Evolutionary conservation across 768 basidiomycete species (phyloP), one percentile per base, ranked within the genome.

Genomic region (Mycena alexandri): DNA sequence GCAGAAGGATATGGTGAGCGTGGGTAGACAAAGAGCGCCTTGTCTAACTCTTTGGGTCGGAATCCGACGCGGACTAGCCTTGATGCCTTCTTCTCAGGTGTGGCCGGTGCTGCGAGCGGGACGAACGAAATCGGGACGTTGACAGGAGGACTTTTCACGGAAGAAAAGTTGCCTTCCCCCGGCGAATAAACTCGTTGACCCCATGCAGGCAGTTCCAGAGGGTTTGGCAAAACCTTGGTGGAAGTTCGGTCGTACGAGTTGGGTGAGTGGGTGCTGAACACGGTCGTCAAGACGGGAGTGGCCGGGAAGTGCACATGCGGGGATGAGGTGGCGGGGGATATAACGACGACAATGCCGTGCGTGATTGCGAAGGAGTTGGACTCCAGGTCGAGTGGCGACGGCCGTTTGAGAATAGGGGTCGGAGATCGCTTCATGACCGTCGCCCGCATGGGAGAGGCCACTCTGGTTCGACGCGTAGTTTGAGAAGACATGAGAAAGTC

Each of bases 261-360:
- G 0, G 90, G 77, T 0, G 90, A 89, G 74, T 90, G 86, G 7
- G 87, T 85, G 24, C 82, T 78, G 75, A 85, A 87, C 6, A 86
- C 89, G 24, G 87, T 82, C 13, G 84, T 83, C 60, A 92, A 80
- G 42, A 81, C 75, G 14, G 90, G 87, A 1, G 89, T 87, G 14
- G 88, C 85, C 9, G 89, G 88, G 72, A 92, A 92, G 77, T 88
- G 89, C 63, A 92, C 90, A 73, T 87, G 89, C 4, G 83, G 80
- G 7, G 83, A 85, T 59, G 75, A 77, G 41, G 74, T 70, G 22
- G 75, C 72, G 2, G 80, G 76, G 24, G 80, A 77, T 22, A 76
- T 65, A 43, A 79, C 66, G 41, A 80, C 63, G 22, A 78, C 79
- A 57, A 80, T 80, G 68, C 70, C 79, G 1, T 77, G 72, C 21